Percentiles rank a stretch among this genome's conserved stretches.
These are phyloP conservation scores for Phytophthora colocasiae DNA, from an alignment of 352 stramenopile species.

Conservation along the genomic window DNA sequence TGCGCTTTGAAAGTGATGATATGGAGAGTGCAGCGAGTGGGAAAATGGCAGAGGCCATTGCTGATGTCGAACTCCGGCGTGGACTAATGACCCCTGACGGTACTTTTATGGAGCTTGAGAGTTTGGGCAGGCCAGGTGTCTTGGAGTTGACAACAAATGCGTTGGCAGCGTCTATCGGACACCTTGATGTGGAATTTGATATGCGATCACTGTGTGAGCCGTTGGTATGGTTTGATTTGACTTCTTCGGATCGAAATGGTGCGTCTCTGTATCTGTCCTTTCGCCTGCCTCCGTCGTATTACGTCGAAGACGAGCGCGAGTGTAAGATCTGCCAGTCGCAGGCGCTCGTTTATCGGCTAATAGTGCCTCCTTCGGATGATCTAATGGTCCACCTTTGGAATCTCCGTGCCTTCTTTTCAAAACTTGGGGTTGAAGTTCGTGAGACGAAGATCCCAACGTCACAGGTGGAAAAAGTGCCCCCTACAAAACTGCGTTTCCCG, in stretches of 20 bases:
- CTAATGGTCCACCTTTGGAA: conserved; percentile 43
- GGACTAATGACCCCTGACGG: conserved; percentile 44
- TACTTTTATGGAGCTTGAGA: conserved; percentile 42
- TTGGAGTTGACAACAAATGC: conserved; percentile 30
- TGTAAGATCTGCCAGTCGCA: conserved; percentile 45
- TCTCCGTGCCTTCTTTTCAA: conserved; percentile 55
- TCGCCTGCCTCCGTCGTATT: conserved; percentile 49
- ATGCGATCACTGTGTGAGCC: conserved; percentile 51
- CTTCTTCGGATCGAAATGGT: conserved; percentile 11
- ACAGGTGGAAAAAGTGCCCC: conserved; percentile 5
- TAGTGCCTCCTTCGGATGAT: conserved; percentile 24
- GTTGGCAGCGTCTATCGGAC: conserved; percentile 26
- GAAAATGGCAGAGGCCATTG: conserved; percentile 25
- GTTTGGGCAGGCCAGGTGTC: conserved; percentile 16
- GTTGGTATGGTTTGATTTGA: conserved; percentile 57
- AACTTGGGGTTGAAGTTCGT: conserved; percentile 53
- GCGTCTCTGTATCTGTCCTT: conserved; percentile 46
- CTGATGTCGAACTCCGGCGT: conserved; percentile 31
- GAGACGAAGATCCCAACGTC: conserved; percentile 45
- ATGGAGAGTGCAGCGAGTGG: conserved; percentile 40
- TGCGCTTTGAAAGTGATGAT: conserved; percentile 56
- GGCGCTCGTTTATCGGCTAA: conserved; percentile 47
- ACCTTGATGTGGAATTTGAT: conserved; percentile 48
- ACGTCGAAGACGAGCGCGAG: conserved; percentile 37
- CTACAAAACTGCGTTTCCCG: conserved; percentile 16